Evolutionary conservation across 1,139 yeast species (phyloP).

Genomic region (Taiozyma sp.): DNA sequence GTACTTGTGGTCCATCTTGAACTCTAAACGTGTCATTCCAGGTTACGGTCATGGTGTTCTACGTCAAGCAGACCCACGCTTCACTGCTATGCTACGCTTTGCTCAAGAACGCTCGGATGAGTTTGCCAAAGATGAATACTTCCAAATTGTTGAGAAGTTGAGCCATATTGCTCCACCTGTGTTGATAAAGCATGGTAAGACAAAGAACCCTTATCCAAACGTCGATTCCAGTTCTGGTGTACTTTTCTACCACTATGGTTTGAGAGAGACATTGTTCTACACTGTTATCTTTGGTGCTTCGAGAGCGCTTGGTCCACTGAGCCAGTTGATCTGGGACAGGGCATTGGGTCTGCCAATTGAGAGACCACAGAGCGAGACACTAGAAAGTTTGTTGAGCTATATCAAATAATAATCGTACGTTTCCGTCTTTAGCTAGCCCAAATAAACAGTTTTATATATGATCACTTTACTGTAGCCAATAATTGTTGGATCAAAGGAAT

Average conservation of each 20-base stretch:
- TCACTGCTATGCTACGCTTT: conserved; percentile 33
- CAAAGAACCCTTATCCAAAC: conserved; percentile 62
- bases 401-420: neutral
- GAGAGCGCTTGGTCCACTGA: conserved; percentile 39
- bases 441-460: neutral
- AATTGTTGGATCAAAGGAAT: neutral
- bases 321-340: conserved; percentile 59
- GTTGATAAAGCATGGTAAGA: conserved; percentile 53
- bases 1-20: conserved; percentile 36
- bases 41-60: conserved; percentile 44
- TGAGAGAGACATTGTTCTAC: conserved; percentile 49
- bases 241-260: conserved; percentile 54
- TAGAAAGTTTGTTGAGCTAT: conserved; percentile 10
- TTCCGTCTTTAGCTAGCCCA: neutral
- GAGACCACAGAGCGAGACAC: conserved; percentile 46
- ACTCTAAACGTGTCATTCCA: conserved; percentile 38
- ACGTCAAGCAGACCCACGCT: conserved; percentile 40
- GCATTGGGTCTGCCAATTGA: conserved; percentile 57
- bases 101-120: conserved; percentile 27
- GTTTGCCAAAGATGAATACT: conserved; percentile 28
- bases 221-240: conserved; percentile 59
- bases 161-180: conserved; percentile 50
- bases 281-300: conserved; percentile 43
- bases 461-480: neutral
- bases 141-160: conserved; percentile 29